Base-by-base conservation (phyloP, 2,329 filamentous ascomycete species). In the Aphanocladium album region DNA sequence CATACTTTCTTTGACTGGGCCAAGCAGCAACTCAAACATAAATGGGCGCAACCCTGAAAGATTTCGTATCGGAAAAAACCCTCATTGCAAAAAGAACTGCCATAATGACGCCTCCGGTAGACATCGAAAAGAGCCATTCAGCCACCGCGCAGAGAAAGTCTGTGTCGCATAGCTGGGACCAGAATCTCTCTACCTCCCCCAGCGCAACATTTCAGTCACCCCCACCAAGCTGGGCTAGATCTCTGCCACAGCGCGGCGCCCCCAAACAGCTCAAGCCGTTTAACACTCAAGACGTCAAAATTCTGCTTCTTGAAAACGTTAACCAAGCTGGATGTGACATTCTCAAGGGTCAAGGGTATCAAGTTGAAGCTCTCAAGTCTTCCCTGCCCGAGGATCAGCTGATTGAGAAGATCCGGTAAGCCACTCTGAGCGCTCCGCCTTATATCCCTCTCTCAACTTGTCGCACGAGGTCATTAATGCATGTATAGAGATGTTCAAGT, bases 261-360 rank as follows among this genome's bases (percentile, higher is more conserved):
- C 76, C 72, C 39, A 97, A 96, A 77, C 89, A 89, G 67, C 79
- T 99, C 67, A 97, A 97, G 79, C 95, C 95, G 17, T 99, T 99
- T 78, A 89, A 93, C 72, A 95, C 92, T 23, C 87, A 93, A 71
- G 93, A 98, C 72, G 92, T 99, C 78, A 98, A 97, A 79, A 96
- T 99, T 60, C 79, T 99, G 61, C 83, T 99, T 19, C 80, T 99
- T 35, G 95, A 99, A 74, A 99, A 98, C 76, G 90, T 99, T 71
- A 99, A 99, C 74, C 80, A 91, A 76, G 91, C 91, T 25, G 95
- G 95, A 16, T 85, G 87, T 69, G 87, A 96, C 51, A 93, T 97
- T 61, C 81, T 99, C 61, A 85, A 78, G 61, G 81, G 79, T 60
- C 93, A 99, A 76, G 95, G 95, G 62, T 99, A 99, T 75, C 95